Percentiles rank a stretch among this genome's conserved stretches.
phyloP scores from a whole-genome alignment of 176 grass and related monocot species.

The Aechmea fasciata region DNA sequence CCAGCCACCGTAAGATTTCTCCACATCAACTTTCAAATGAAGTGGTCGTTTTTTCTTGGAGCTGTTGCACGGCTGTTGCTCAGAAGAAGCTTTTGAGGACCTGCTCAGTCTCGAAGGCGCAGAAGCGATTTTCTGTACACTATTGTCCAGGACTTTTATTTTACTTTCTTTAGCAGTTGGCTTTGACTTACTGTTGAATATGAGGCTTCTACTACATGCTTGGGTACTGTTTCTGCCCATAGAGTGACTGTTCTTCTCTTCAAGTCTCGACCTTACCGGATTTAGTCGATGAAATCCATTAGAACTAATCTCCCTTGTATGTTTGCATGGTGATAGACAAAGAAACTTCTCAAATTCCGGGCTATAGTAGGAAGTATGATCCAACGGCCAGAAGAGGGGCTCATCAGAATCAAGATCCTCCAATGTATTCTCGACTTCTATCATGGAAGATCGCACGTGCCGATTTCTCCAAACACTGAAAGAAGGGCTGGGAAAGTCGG shows the following conservation, averaged over 20 bases:
- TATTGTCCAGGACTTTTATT: slow-evolving; percentile 10
- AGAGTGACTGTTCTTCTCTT: slow-evolving; percentile 18
- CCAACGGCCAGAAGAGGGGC: slow-evolving; percentile 50
- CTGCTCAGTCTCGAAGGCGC: slow-evolving; percentile 20
- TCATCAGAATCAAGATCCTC: slow-evolving; percentile 10
- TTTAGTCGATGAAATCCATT: slow-evolving; percentile 21
- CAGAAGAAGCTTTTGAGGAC: slow-evolving; percentile 9
- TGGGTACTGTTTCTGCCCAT: slow-evolving; percentile 1
- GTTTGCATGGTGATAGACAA: slow-evolving; percentile 27
- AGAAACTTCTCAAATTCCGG: slow-evolving; percentile 32
- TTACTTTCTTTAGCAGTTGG: not conserved
- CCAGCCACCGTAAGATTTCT: slow-evolving; percentile 3
- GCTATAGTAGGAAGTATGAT: slow-evolving; percentile 20
- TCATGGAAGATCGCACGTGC: slow-evolving; percentile 7
- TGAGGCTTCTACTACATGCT: no score
- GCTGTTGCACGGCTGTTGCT: slow-evolving; percentile 1
- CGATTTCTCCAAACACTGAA: slow-evolving; percentile 24
- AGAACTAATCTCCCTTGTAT: not conserved
- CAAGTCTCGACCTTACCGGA: slow-evolving; percentile 15
- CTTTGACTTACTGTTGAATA: not conserved
- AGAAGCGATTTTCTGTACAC: slow-evolving; percentile 6
- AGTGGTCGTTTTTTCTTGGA: slow-evolving; percentile 29
- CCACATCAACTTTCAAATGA: slow-evolving; percentile 21
- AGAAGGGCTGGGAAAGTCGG: slow-evolving; percentile 35
- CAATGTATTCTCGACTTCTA: not conserved